Percentiles rank a stretch among this genome's conserved stretches.
Conservation (phyloP, 2,329 filamentous ascomycete species). For the Claviceps humidiphila region DNA sequence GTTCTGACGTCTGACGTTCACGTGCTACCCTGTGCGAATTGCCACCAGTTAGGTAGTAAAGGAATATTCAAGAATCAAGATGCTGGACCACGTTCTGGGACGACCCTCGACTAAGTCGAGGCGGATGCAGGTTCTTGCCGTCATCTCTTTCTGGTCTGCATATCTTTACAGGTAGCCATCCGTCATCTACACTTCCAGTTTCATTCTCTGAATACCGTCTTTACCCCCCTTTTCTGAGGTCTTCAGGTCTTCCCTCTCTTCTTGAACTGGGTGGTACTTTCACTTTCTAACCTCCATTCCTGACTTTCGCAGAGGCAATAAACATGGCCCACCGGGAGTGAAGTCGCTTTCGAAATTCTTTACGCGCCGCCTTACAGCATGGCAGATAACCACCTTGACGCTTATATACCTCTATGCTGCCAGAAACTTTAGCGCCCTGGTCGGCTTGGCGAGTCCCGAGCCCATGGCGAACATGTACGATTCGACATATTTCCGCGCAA, state of each 20-base stretch:
- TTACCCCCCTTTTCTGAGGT: neutral
- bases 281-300: neutral
- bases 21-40: neutral
- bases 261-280: neutral
- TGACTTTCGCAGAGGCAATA: conserved; percentile 52
- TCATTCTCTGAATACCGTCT: too few species aligned
- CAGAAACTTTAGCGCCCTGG: conserved; percentile 85
- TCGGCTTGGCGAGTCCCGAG: conserved; percentile 84
- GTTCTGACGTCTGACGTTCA: neutral
- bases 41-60: neutral
- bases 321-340: conserved; percentile 72
- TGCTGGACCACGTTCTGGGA: conserved; percentile 82
- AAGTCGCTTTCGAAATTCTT: conserved; percentile 59
- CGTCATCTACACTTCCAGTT: neutral
- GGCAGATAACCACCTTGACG: conserved; percentile 79
- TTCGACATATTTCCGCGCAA: conserved; percentile 83
- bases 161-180: conserved; percentile 58
- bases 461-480: conserved; percentile 91
- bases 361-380: conserved; percentile 61
- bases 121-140: conserved; percentile 82
- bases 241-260: neutral
- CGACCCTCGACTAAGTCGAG: conserved; percentile 83
- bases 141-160: conserved; percentile 80
- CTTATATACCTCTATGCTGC: conserved; percentile 84
- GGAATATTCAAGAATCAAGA: conserved; percentile 14